A percentile compares a stretch with the other conserved stretches of the same genome.
Evolutionary conservation across 352 stramenopile species (phyloP).

Genomic region (Phytopythium delawarense): DNA sequence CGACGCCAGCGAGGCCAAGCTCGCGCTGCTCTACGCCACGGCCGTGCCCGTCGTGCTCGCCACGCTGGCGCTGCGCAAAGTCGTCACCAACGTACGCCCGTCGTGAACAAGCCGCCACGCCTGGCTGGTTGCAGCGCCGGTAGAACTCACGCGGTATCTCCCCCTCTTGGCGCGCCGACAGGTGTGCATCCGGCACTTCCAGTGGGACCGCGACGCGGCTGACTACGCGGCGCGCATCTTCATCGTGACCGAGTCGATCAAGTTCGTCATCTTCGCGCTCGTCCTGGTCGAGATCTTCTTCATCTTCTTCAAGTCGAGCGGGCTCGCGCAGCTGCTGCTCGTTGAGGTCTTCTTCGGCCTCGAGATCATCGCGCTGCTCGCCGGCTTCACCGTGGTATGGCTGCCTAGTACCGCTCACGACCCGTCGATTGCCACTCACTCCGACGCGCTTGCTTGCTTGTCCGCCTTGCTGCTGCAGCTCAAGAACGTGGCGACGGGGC

Average conservation of each 20-base stretch:
- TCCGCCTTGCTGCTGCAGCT: slow-evolving; percentile 25
- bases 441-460: not conserved
- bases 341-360: slow-evolving; percentile 64
- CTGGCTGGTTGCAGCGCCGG: not conserved
- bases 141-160: not conserved
- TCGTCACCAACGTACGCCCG: slow-evolving; percentile 64
- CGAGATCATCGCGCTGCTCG: slow-evolving; percentile 52
- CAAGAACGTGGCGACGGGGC: slow-evolving; percentile 74
- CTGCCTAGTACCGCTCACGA: not conserved
- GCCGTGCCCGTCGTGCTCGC: slow-evolving; percentile 66
- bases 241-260: slow-evolving; percentile 75
- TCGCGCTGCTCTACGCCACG: slow-evolving; percentile 51
- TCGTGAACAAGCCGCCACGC: not conserved
- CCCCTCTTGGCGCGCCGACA: slow-evolving; percentile 11
- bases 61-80: slow-evolving; percentile 69
- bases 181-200: slow-evolving; percentile 69
- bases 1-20: slow-evolving; percentile 43
- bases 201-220: slow-evolving; percentile 62
- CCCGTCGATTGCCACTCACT: not conserved
- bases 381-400: slow-evolving; percentile 64
- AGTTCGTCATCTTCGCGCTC: slow-evolving; percentile 68
- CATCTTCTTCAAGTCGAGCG: slow-evolving; percentile 73
- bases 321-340: slow-evolving; percentile 59
- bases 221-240: slow-evolving; percentile 79
- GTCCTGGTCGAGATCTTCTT: slow-evolving; percentile 82